phyloP scores from a whole-genome alignment of 192 early-diverging fungal species.

The Spizellomyces punctatus region DNA sequence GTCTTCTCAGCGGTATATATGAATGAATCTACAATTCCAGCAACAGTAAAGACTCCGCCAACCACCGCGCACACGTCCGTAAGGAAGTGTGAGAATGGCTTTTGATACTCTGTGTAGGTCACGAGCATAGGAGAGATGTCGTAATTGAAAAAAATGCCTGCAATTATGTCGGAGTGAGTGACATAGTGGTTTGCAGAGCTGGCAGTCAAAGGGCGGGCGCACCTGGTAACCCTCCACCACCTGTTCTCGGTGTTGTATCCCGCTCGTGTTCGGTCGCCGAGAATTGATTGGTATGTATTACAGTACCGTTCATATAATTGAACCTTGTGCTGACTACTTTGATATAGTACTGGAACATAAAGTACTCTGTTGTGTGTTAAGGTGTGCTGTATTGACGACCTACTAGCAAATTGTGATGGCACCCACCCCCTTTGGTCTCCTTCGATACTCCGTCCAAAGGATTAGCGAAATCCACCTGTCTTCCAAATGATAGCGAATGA shows the following conservation, averaged over 20 bases:
- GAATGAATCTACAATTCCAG: slow-evolving; percentile 82
- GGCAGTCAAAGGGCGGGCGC: neutral
- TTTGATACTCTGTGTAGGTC: slow-evolving; percentile 76
- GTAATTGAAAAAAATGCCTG: slow-evolving; percentile 89
- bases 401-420: slow-evolving; percentile 3
- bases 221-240: slow-evolving; percentile 40
- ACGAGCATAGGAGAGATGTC: slow-evolving; percentile 98
- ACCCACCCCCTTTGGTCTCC: slow-evolving; percentile 50
- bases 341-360: slow-evolving; percentile 89
- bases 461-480: slow-evolving; percentile 54
- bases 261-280: slow-evolving; percentile 88
- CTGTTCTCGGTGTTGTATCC: slow-evolving; percentile 38
- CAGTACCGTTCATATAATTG: slow-evolving; percentile 65
- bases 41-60: slow-evolving; percentile 95
- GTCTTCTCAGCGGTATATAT: slow-evolving; percentile 86
- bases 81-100: slow-evolving; percentile 86
- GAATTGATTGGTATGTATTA: slow-evolving; percentile 90
- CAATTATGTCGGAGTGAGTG: slow-evolving; percentile 1
- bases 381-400: neutral
- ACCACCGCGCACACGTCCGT: slow-evolving; percentile 91
- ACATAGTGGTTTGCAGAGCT: neutral
- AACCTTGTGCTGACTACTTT: slow-evolving; percentile 92
- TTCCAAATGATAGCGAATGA: slow-evolving; percentile 81
- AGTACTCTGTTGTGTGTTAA: slow-evolving; percentile 43
- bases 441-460: slow-evolving; percentile 70